phyloP scores from a whole-genome alignment of 306 rosid species.

The Herpetospermum pedunculosum region DNA sequence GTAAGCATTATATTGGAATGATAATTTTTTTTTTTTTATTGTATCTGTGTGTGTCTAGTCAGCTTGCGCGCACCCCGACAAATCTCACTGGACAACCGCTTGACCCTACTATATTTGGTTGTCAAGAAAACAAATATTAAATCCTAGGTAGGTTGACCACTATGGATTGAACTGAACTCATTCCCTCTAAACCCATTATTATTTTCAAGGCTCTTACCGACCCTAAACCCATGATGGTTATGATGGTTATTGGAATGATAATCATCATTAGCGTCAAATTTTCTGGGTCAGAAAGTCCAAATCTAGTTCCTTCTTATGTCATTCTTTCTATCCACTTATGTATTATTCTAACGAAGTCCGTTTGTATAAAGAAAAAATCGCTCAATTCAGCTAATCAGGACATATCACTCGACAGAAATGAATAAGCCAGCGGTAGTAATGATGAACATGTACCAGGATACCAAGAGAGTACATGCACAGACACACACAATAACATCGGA shows the following conservation, averaged over 20 bases:
- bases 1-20: not conserved
- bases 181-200: too few species aligned
- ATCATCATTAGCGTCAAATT: not conserved
- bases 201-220: too few species aligned
- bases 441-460: not conserved
- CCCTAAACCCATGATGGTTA: too few species aligned
- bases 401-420: not conserved
- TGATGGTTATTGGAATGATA: not conserved
- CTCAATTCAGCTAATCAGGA: not conserved
- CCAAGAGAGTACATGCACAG: not conserved
- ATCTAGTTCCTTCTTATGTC: not conserved
- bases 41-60: too few species aligned
- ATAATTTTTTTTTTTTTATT: too few species aligned
- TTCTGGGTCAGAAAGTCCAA: not conserved
- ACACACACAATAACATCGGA: not conserved
- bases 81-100: too few species aligned
- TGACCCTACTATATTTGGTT: too few species aligned
- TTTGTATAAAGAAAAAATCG: not conserved
- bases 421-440: not conserved
- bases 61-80: too few species aligned
- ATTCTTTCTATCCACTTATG: not conserved
- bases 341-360: not conserved
- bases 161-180: too few species aligned
- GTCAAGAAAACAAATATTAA: too few species aligned
- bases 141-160: too few species aligned